These are phyloP conservation scores for Rauvolfia tetraphylla DNA, from an alignment of 257 asterid species.

Conservation along the genomic window DNA sequence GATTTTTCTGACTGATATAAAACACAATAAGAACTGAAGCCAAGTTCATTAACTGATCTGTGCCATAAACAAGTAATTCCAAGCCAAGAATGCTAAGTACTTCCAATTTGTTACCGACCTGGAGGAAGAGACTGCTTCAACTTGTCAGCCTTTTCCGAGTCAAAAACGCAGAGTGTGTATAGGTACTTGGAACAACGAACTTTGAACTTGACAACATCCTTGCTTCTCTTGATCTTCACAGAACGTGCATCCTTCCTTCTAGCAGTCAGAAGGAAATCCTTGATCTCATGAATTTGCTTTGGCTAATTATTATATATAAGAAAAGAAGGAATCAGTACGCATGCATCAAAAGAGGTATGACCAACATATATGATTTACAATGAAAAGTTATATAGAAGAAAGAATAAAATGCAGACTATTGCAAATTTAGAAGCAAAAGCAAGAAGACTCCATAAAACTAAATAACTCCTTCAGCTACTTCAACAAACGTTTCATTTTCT, in stretches of 20 bases:
- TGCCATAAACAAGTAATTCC: not conserved
- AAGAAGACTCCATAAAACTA: not conserved
- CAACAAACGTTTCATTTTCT: not conserved
- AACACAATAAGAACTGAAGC: too few relatives aligned
- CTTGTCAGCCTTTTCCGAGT: slow-evolving; percentile 31
- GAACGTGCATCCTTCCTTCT: slow-evolving; percentile 26
- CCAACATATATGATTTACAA: not conserved
- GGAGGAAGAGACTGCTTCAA: slow-evolving; percentile 33
- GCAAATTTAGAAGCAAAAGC: not conserved
- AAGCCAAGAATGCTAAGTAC: not conserved
- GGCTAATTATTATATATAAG: slow-evolving; percentile 5
- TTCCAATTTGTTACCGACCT: slow-evolving; percentile 10
- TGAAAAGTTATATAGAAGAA: not conserved
- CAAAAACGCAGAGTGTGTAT: slow-evolving; percentile 21
- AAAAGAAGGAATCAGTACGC: not conserved
- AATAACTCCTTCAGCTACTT: not conserved
- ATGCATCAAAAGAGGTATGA: not conserved
- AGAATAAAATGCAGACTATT: not conserved
- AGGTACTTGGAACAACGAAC: slow-evolving; percentile 32
- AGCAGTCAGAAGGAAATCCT: slow-evolving; percentile 28
- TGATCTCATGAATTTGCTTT: slow-evolving; percentile 28
- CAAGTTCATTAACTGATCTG: not conserved
- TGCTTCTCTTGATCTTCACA: slow-evolving; percentile 24
- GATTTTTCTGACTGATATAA: too few relatives aligned
- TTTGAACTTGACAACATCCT: slow-evolving; percentile 28